Evolutionary conservation across 140 eudicot genomes (phyloP).

Genomic region (Eryngium alpinum): DNA sequence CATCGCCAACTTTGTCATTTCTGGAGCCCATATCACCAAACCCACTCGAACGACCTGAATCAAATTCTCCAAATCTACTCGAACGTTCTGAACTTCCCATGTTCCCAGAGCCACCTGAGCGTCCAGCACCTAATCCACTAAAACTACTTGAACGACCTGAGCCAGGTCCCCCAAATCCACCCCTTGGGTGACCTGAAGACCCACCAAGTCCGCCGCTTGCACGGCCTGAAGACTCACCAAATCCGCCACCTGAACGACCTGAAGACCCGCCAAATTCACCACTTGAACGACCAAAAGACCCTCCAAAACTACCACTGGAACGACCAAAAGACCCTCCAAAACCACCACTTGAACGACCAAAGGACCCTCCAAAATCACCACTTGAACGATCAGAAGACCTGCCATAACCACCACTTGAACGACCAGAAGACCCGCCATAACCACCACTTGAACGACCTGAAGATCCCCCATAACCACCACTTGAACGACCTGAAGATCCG

Average conservation of each 20-base stretch:
- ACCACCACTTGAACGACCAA: neutral
- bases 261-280: conserved; percentile 5
- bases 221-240: neutral
- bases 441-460: neutral
- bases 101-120: conserved; percentile 42
- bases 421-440: conserved; percentile 13
- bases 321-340: neutral
- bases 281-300: neutral
- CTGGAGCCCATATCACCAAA: conserved; percentile 10
- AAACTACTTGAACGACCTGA: conserved; percentile 28
- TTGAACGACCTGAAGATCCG: neutral
- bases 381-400: neutral
- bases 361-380: conserved; percentile 6
- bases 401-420: conserved; percentile 22
- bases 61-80: conserved; percentile 22
- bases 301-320: conserved; percentile 3
- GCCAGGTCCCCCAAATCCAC: conserved; percentile 35
- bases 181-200: conserved; percentile 24
- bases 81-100: conserved; percentile 16
- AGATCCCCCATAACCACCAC: conserved; percentile 6
- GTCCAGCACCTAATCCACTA: conserved; percentile 26
- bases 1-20: neutral
- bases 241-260: neutral
- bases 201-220: conserved; percentile 3
- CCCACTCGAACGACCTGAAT: conserved; percentile 23